phyloP scores from a whole-genome alignment of 2,329 filamentous ascomycete species.

The Alternaria postmessia region DNA sequence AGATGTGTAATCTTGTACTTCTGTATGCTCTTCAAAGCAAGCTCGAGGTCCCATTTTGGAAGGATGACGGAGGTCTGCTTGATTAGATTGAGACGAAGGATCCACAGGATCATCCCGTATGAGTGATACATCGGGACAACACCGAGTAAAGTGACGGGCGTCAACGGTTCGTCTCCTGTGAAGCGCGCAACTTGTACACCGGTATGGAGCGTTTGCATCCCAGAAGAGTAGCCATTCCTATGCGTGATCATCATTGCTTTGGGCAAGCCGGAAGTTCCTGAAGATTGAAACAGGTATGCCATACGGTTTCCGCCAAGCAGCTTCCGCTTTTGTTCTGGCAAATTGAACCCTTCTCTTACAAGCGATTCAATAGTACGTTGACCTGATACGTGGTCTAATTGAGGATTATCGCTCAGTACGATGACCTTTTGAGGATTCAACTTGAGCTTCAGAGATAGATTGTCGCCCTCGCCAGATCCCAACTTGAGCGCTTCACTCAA shows the following conservation, averaged over 20 bases:
- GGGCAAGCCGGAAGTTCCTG: conserved; percentile 42
- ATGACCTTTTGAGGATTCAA: conserved; percentile 36
- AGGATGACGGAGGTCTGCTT: conserved; percentile 36
- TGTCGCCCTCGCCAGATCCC: conserved; percentile 34
- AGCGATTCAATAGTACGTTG: conserved; percentile 38
- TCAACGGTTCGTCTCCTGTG: conserved; percentile 31
- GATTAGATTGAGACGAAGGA: conserved; percentile 36
- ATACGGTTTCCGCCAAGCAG: conserved; percentile 35
- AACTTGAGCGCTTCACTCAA: conserved; percentile 36
- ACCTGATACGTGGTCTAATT: conserved; percentile 26
- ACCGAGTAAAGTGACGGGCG: conserved; percentile 26
- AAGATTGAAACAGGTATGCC: conserved; percentile 43
- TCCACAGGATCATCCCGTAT: conserved; percentile 45
- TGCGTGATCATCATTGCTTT: conserved; percentile 49
- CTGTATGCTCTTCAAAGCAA: conserved; percentile 37
- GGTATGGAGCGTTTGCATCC: conserved; percentile 37
- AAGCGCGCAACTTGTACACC: conserved; percentile 32
- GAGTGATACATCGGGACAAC: conserved; percentile 46
- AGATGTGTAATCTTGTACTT: conserved; percentile 37
- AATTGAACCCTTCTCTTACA: conserved; percentile 26
- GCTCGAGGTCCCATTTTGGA: conserved; percentile 39
- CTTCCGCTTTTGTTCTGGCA: conserved; percentile 30
- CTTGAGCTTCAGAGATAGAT: conserved; percentile 28
- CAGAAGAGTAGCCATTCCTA: conserved; percentile 36
- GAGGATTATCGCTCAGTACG: conserved; percentile 35